Conservation (phyloP, 1,284 basidiomycete genomes). For the Naganishia sp. region DNA sequence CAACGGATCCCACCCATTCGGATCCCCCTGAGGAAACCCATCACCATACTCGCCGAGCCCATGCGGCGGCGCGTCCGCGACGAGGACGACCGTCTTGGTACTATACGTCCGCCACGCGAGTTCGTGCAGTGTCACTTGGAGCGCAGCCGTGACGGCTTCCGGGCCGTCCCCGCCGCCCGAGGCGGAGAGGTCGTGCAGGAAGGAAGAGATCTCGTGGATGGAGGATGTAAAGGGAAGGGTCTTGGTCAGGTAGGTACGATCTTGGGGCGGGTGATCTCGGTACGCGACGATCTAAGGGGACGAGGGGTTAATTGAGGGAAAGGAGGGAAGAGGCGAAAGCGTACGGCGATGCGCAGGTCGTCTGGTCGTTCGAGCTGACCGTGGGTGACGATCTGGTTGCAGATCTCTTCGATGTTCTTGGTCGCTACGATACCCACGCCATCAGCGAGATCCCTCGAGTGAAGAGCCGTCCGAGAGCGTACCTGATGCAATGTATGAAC, state of each 20-base stretch:
- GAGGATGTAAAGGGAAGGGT: constrained; percentile 93
- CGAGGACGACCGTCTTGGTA: constrained; percentile 91
- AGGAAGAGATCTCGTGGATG: constrained; percentile 73
- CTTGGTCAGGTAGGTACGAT: constrained; percentile 88
- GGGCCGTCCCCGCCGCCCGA: constrained; percentile 97
- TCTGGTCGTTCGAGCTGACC: constrained; percentile 82
- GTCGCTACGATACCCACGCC: constrained; percentile 78
- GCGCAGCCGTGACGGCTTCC: constrained; percentile 92
- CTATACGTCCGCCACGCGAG: constrained; percentile 90
- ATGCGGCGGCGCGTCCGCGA: constrained; percentile 97
- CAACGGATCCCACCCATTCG: constrained; percentile 69
- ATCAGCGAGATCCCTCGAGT: constrained; percentile 38
- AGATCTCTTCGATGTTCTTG: constrained; percentile 96
- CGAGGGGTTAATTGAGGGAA: neutral
- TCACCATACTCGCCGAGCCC: constrained; percentile 59
- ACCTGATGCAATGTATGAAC: constrained; percentile 53
- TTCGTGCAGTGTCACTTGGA: constrained; percentile 74
- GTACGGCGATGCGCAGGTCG: constrained; percentile 83
- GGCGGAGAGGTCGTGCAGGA: constrained; percentile 66
- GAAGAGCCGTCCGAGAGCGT: neutral
- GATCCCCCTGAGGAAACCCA: constrained; percentile 39
- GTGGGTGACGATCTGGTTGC: constrained; percentile 91
- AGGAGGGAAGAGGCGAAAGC: constrained; percentile 32
- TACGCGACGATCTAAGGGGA: constrained; percentile 66
- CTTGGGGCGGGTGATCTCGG: constrained; percentile 92